Conservation (phyloP, 2,329 filamentous ascomycete species). For the Xylaria digitata region DNA sequence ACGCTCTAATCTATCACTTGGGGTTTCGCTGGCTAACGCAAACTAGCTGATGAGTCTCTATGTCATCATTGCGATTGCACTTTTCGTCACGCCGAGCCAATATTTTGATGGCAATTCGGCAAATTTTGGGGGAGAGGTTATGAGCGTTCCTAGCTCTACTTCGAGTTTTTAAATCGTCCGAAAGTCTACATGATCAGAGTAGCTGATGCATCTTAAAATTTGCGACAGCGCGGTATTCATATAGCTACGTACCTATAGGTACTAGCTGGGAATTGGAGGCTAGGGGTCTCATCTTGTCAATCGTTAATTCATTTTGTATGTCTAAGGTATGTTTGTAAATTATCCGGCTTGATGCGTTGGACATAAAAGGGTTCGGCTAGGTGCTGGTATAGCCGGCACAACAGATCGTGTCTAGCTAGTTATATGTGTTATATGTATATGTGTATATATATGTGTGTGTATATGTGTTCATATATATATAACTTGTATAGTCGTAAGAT, state of each 20-base stretch:
- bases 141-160: constrained; percentile 16
- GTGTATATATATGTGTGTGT: neutral
- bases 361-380: neutral
- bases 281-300: neutral
- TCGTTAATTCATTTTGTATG: constrained; percentile 33
- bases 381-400: constrained; percentile 3
- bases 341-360: constrained; percentile 5
- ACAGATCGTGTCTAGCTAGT: neutral
- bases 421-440: neutral
- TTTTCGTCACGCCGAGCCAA: constrained; percentile 65
- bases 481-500: neutral
- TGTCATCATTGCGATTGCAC: constrained; percentile 69
- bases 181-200: neutral
- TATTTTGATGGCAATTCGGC: constrained; percentile 56
- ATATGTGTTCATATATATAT: too few species aligned
- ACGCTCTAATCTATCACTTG: neutral
- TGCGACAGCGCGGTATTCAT: neutral
- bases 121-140: constrained; percentile 12
- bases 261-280: neutral
- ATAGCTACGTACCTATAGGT: neutral
- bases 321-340: constrained; percentile 33
- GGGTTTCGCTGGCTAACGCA: constrained; percentile 35
- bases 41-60: constrained; percentile 62
- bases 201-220: neutral
- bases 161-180: constrained; percentile 2